Percentiles rank a stretch among this genome's conserved stretches.
These are phyloP conservation scores for Naegleria gruberi DNA, from an alignment of 208 protist genomes.

Conservation along the genomic window DNA sequence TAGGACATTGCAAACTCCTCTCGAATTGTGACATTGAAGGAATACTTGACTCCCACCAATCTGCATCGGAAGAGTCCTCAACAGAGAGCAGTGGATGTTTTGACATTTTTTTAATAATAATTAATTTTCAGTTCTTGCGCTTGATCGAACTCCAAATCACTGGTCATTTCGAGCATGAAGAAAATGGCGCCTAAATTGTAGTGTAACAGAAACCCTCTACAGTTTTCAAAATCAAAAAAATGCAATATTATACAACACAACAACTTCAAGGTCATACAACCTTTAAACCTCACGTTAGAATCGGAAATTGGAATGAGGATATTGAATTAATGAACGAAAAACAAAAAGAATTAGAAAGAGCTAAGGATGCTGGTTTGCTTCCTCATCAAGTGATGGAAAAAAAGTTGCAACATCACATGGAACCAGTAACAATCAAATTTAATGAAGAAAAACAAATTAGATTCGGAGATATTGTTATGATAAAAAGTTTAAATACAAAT, in stretches of 20 bases:
- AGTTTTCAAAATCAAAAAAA: not conserved
- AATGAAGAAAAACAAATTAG: not conserved
- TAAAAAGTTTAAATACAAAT: not conserved
- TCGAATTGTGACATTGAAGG: not conserved
- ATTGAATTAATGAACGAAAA: not conserved
- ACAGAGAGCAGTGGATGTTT: too few relatives aligned
- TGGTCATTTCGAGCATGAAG: too few relatives aligned
- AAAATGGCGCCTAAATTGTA: not conserved
- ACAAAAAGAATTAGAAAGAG: not conserved
- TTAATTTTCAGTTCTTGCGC: not conserved
- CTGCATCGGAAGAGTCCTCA: not conserved
- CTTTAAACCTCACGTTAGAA: not conserved
- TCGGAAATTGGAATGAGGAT: slow-evolving; percentile 15
- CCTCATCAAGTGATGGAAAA: not conserved
- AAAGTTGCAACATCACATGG: not conserved
- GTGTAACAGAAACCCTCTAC: not conserved
- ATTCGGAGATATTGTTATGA: slow-evolving; percentile 13
- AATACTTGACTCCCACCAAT: not conserved
- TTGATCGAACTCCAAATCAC: too few relatives aligned
- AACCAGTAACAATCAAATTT: not conserved
- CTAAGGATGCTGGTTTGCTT: not conserved
- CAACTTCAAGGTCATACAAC: not conserved
- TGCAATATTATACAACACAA: slow-evolving; percentile 13
- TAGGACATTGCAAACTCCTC: not conserved
- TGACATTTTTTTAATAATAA: too few relatives aligned